Evolutionary conservation across 805 yeast genomes (phyloP).

Genomic region (Komagataella kurtzmanii): DNA sequence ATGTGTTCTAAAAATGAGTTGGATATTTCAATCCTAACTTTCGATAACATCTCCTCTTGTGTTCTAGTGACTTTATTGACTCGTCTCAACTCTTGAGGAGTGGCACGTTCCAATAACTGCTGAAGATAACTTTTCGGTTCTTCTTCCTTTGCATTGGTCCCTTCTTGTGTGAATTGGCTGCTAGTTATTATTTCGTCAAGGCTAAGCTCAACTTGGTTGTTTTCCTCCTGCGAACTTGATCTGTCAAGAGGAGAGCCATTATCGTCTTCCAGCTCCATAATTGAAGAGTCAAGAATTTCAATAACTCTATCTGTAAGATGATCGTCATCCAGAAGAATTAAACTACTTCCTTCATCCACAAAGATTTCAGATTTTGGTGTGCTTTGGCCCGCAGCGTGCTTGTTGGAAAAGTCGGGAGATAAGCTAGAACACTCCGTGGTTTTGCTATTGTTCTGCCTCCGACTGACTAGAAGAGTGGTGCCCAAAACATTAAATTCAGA

Average conservation of each 20-base stretch:
- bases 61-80: constrained; percentile 25
- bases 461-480: neutral
- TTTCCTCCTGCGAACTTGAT: neutral
- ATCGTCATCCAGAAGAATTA: neutral
- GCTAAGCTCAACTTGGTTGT: neutral
- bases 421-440: neutral
- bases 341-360: neutral
- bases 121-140: neutral
- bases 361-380: neutral
- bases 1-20: neutral
- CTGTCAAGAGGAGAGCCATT: neutral
- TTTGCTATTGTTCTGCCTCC: neutral
- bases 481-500: neutral
- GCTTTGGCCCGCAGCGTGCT: neutral
- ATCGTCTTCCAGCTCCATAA: neutral
- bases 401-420: neutral
- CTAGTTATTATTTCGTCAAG: neutral
- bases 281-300: neutral
- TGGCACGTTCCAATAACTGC: neutral
- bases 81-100: constrained; percentile 9
- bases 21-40: constrained; percentile 20
- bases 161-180: neutral
- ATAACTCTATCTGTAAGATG: neutral
- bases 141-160: neutral
- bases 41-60: constrained; percentile 35